Percentiles rank a stretch among this genome's conserved stretches.
Evolutionary conservation across 305 asterid genomes (phyloP).

Genomic region (Stenogyne calaminthoides): DNA sequence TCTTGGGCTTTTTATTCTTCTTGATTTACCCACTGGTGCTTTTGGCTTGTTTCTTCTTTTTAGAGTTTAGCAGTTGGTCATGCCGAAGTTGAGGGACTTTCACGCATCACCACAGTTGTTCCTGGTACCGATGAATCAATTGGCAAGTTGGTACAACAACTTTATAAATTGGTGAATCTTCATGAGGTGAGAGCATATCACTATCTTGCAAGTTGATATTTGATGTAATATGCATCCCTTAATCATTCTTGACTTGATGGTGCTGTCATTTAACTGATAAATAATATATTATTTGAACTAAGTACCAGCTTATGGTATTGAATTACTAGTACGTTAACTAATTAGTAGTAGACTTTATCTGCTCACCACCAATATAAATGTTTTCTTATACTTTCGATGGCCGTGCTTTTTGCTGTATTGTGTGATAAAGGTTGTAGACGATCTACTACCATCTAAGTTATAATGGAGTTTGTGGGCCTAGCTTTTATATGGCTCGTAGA

Average conservation of each 20-base stretch:
- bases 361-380: background rate
- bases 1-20: background rate
- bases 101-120: slow-evolving; percentile 96
- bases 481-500: background rate
- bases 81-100: slow-evolving; percentile 89
- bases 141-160: slow-evolving; percentile 79
- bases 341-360: background rate
- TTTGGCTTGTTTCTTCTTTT: slow-evolving; percentile 26
- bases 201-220: slow-evolving; percentile 19
- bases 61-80: slow-evolving; percentile 99
- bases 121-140: slow-evolving; percentile 94
- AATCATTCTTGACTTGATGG: slow-evolving; percentile 1
- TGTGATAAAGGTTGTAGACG: background rate
- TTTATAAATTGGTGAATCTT: slow-evolving; percentile 79
- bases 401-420: background rate
- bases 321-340: background rate
- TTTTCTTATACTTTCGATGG: background rate
- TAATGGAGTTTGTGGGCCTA: background rate
- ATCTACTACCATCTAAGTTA: background rate
- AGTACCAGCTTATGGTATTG: background rate
- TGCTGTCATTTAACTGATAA: background rate
- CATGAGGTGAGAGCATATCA: slow-evolving; percentile 75
- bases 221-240: background rate
- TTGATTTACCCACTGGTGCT: slow-evolving; percentile 9
- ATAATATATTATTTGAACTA: background rate